Evolutionary conservation across 805 yeast genomes (phyloP), one percentile per base, ranked within the genome.

Genomic region (Candida germanica): DNA sequence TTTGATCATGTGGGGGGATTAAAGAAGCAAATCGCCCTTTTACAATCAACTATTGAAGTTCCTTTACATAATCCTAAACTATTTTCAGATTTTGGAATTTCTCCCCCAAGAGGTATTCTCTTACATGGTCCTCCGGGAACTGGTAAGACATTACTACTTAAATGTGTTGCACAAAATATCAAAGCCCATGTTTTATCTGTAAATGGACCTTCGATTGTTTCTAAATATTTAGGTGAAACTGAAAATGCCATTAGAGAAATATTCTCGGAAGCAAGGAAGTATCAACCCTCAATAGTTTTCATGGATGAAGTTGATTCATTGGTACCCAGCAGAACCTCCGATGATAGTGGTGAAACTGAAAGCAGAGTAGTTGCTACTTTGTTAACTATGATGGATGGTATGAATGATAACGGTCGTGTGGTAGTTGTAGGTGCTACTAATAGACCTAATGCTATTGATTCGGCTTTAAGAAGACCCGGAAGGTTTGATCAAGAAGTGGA

Each of bases 91-190:
- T 93, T 91, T 64, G 88, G 91, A n/a, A 82, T 88, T 13, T 72
- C 82, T 6, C 97, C 98, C 6, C 96, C 96, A 10, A 69, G 96
- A 39, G 98, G 98, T 23, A 79, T 91, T n/a, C 63, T 91, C 11
- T 61, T 91, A 9, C 95, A 91, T 61, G 98, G 98, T 0, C 95
- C 97, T 3, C 93, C 98, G 2, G 98, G 98, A 3, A 91, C 97
- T 0, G 98, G 98, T 34, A 91, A 91, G 56, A 85, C 97, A 1
- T 77, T 89, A 87, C 69, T 93, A 6, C 66, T 93, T 24, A 73
- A 85, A 36, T 83, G 95, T 18, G 79, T 91, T 7, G 94, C 96
- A 0, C 71, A 78, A 43, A 91, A 83, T 40, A 66, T 75, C 1
- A 73, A 82, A 42, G 94, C 95, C 0, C 98, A 91, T 58, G 79